Evolutionary conservation across 2,329 filamentous ascomycete genomes (phyloP).

Genomic region (Pseudogymnoascus sp.): DNA sequence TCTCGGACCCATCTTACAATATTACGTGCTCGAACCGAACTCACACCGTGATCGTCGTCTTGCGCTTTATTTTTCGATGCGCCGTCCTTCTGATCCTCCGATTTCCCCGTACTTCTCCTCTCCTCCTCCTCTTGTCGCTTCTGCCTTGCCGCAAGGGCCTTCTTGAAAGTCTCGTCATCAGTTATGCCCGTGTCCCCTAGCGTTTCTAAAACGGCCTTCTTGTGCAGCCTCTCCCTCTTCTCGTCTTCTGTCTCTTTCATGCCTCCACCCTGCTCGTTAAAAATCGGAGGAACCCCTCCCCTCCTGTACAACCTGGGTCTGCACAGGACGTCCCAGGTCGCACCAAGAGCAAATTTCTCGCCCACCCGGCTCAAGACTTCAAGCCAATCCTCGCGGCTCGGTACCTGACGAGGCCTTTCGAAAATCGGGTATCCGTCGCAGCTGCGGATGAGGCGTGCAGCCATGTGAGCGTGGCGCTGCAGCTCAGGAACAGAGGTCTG

Average conservation of each 20-base stretch:
- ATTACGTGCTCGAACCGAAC: slow-evolving; percentile 59
- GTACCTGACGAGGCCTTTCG: slow-evolving; percentile 55
- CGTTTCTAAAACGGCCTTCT: slow-evolving; percentile 59
- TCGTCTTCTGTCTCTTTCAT: slow-evolving; percentile 42
- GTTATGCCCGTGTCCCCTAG: slow-evolving; percentile 59
- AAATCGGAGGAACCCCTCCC: slow-evolving; percentile 15
- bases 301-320: slow-evolving; percentile 31
- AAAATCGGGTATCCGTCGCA: slow-evolving; percentile 77
- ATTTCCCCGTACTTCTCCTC: slow-evolving; percentile 20
- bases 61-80: neutral
- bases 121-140: slow-evolving; percentile 49
- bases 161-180: slow-evolving; percentile 57
- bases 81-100: slow-evolving; percentile 48
- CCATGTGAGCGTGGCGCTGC: slow-evolving; percentile 73
- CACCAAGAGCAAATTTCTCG: slow-evolving; percentile 59
- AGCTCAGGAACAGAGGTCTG: slow-evolving; percentile 74
- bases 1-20: slow-evolving; percentile 63
- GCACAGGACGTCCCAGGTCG: slow-evolving; percentile 65
- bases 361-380: slow-evolving; percentile 60
- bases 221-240: slow-evolving; percentile 50
- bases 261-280: slow-evolving; percentile 39
- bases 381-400: slow-evolving; percentile 71
- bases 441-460: slow-evolving; percentile 63
- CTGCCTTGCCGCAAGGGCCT: slow-evolving; percentile 53
- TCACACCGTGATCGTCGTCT: slow-evolving; percentile 56